A percentile compares a stretch with the other conserved stretches of the same genome.
Conservation (phyloP, 2,329 filamentous ascomycete genomes). For the Aphanoascus verrucosus region DNA sequence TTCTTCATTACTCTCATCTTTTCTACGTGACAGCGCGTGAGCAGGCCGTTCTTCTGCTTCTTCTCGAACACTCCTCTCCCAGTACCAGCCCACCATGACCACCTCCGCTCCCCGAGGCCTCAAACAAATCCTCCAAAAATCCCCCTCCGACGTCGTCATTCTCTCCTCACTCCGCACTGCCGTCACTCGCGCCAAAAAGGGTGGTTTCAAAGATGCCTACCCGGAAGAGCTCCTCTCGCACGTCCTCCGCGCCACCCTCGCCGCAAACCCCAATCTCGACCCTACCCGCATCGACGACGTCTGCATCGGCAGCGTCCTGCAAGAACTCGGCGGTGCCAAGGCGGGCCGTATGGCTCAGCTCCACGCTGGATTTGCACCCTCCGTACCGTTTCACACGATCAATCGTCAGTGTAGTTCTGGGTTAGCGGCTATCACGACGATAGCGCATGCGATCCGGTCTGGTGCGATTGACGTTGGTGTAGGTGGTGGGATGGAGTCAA, state of each 20-base stretch:
- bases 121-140: conserved; percentile 64
- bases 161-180: conserved; percentile 84
- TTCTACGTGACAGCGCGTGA: neutral
- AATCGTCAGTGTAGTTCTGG: conserved; percentile 78
- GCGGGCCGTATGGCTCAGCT: conserved; percentile 83
- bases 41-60: neutral
- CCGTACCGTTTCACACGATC: conserved; percentile 70
- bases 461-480: conserved; percentile 65
- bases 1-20: neutral
- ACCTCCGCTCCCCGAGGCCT: conserved; percentile 52
- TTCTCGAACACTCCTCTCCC: neutral
- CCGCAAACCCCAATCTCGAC: conserved; percentile 61
- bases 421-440: conserved; percentile 62
- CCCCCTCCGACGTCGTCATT: conserved; percentile 73
- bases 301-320: conserved; percentile 76
- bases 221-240: conserved; percentile 72
- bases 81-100: conserved; percentile 32
- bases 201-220: conserved; percentile 74
- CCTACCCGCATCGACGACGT: conserved; percentile 65
- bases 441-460: conserved; percentile 64
- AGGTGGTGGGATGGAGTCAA: conserved; percentile 88
- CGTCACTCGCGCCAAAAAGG: conserved; percentile 72
- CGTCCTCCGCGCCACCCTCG: conserved; percentile 56
- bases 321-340: conserved; percentile 82
- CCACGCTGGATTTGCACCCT: conserved; percentile 64